Evolutionary conservation across 208 protist species (phyloP).

Genomic region (Blechomonas ayalai): DNA sequence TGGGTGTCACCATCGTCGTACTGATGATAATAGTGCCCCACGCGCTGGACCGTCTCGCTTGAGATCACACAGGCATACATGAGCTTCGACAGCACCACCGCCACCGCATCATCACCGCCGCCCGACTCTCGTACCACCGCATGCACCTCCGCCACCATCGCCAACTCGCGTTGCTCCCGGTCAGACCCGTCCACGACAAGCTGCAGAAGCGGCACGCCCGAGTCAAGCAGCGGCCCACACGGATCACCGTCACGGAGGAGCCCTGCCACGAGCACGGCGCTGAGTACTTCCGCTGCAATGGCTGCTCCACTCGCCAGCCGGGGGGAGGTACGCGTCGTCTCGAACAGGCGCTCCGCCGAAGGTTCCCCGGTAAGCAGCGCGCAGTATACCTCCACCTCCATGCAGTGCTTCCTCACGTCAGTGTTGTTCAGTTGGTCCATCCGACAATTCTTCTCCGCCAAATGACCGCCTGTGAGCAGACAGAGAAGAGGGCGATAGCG

Average conservation of each 20-base stretch:
- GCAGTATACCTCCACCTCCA: constrained; percentile 58
- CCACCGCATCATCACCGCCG: constrained; percentile 11
- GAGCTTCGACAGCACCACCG: constrained; percentile 38
- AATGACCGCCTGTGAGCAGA: constrained; percentile 15
- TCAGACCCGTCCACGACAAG: constrained; percentile 47
- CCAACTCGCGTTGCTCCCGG: constrained; percentile 17
- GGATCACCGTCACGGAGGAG: constrained; percentile 14
- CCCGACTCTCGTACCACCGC: constrained; percentile 19
- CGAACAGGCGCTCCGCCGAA: constrained; percentile 37
- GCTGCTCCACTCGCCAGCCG: constrained; percentile 27
- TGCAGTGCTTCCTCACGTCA: constrained; percentile 29
- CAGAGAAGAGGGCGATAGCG: constrained; percentile 53
- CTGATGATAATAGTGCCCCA: constrained; percentile 13
- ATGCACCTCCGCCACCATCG: constrained; percentile 53
- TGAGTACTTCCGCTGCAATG: constrained; percentile 53
- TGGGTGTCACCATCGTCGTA: too few relatives aligned
- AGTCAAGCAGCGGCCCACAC: constrained; percentile 29
- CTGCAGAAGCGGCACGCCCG: constrained; percentile 50
- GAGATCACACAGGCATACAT: constrained; percentile 33
- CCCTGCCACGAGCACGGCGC: constrained; percentile 61
- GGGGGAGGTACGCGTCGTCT: constrained; percentile 28
- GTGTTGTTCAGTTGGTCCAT: constrained; percentile 14
- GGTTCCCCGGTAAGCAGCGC: constrained; percentile 25
- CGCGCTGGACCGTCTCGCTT: constrained; percentile 33
- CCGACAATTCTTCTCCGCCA: constrained; percentile 3